phyloP scores from a whole-genome alignment of 2,329 filamentous ascomycete species.

The Trichoderma endophyticum region DNA sequence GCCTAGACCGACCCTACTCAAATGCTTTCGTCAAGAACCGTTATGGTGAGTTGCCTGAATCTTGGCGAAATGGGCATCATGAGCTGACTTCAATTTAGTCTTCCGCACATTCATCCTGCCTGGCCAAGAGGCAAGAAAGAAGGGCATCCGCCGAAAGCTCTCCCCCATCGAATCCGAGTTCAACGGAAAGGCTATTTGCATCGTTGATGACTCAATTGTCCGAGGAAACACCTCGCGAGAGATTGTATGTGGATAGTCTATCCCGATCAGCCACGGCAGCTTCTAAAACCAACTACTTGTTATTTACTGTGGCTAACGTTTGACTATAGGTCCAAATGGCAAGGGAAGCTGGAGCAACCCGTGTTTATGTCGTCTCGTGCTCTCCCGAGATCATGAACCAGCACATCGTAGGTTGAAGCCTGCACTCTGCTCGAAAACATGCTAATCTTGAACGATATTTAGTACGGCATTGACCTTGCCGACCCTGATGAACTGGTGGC shows the following conservation, averaged over 20 bases:
- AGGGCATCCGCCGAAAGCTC: constrained; percentile 85
- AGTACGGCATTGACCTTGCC: constrained; percentile 48
- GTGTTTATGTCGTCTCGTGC: constrained; percentile 80
- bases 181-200: constrained; percentile 77
- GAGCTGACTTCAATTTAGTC: neutral
- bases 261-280: neutral
- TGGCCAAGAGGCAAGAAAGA: constrained; percentile 69
- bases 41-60: constrained; percentile 43
- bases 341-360: constrained; percentile 74
- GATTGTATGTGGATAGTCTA: constrained; percentile 21
- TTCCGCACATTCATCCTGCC: constrained; percentile 10
- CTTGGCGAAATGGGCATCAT: neutral
- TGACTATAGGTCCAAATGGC: constrained; percentile 58
- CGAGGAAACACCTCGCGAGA: constrained; percentile 35
- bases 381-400: constrained; percentile 79
- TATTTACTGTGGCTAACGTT: neutral
- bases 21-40: constrained; percentile 87
- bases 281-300: neutral
- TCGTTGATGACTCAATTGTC: constrained; percentile 25
- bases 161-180: constrained; percentile 86
- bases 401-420: constrained; percentile 66
- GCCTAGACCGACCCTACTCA: constrained; percentile 71
- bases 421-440: neutral
- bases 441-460: constrained; percentile 11
- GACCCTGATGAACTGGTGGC: constrained; percentile 42